phyloP scores from a whole-genome alignment of 1,284 basidiomycete species.

The Hymenochaete sp. region DNA sequence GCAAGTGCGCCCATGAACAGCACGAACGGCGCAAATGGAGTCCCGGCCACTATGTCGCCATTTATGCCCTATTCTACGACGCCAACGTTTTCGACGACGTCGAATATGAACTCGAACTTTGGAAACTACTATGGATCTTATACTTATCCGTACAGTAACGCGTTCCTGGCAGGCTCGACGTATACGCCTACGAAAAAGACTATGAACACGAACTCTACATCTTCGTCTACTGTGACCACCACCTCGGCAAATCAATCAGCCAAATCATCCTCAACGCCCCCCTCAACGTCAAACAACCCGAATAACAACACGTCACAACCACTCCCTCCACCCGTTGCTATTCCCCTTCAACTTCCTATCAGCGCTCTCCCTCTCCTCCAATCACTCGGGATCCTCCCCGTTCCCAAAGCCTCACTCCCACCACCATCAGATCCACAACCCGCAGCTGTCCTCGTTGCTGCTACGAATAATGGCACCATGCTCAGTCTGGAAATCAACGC shows the following conservation, averaged over 20 bases:
- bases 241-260: conserved; percentile 25
- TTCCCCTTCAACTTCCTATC: conserved; percentile 67
- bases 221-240: conserved; percentile 7
- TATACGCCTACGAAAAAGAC: conserved; percentile 25
- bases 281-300: conserved; percentile 25
- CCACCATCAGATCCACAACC: conserved; percentile 51
- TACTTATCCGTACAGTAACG: conserved; percentile 30
- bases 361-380: conserved; percentile 59
- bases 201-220: conserved; percentile 42
- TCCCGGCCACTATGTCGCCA: conserved; percentile 9
- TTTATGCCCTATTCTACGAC: conserved; percentile 6
- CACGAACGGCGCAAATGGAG: conserved; percentile 17
- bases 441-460: conserved; percentile 58
- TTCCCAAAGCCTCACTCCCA: conserved; percentile 49
- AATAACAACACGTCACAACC: conserved; percentile 25
- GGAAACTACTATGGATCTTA: conserved; percentile 32
- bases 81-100: conserved; percentile 20
- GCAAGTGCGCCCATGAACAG: conserved; percentile 4
- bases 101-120: conserved; percentile 25
- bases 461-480: conserved; percentile 58
- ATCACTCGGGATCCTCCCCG: conserved; percentile 63
- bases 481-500: conserved; percentile 70
- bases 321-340: conserved; percentile 38
- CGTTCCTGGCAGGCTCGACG: conserved; percentile 20
- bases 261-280: conserved; percentile 24